Base-by-base conservation (phyloP, 1,139 yeast species). In the Petasospora fabianii region DNA sequence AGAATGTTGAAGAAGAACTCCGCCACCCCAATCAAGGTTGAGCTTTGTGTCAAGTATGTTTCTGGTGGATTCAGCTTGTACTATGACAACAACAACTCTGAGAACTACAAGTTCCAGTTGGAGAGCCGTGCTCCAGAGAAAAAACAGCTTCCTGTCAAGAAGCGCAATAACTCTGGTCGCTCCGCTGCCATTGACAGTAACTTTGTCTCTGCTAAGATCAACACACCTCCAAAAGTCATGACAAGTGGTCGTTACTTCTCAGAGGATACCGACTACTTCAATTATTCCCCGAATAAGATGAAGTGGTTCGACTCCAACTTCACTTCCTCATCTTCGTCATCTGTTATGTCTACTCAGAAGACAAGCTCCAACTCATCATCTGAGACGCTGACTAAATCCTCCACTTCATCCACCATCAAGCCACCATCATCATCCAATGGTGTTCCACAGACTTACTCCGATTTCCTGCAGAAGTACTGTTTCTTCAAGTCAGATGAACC, bases 211-310 rank as follows among this genome's bases (percentile, higher is more conserved):
- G 46, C 45, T 5, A 33, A 39, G 36, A 29, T 37, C 33, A 32
- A 33, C 7, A 17, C 41, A n/a, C 42, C 47, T 12, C 41, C 47
- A 28, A 41, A 39, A 24, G 39, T 38, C 6, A 14, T 35, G 34
- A 16, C 44, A 3, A 22, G 35, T 18, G 48, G 48, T 12, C 44
- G 48, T 35, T 49, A 48, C 37, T 53, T 53, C 35, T 44, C 54
- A 10, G 58, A 52, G 30, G 55, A 52, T 29, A 52, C 55, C 16
- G 58, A 53, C 34, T 52, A 49, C 36, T 53, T 53, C 42, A 52
- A 51, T 32, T 33, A 21, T 14, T 41, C 47, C 4, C 40, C 47
- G 20, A 43, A 36, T 30, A 39, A 38, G 34, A 35, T 40, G 46
- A 42, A 34, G 27, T 42, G 42, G 41, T 35, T 35, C 9, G 20